Evolutionary conservation across 179 eudicot genomes (phyloP).

Genomic region (Pouteria campechiana): DNA sequence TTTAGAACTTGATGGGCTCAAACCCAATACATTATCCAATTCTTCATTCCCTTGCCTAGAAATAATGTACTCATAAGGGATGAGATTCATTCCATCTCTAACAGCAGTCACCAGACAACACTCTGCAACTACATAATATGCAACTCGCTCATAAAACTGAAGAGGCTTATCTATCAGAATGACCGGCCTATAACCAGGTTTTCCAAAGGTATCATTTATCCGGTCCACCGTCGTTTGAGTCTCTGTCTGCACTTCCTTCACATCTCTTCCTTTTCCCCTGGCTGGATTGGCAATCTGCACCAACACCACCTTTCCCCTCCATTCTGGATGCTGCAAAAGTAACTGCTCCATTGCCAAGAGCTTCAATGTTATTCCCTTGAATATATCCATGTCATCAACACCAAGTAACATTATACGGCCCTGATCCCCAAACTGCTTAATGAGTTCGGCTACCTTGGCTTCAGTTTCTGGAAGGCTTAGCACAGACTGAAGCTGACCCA

Average conservation of each 20-base stretch:
- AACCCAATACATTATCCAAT: conserved; percentile 40
- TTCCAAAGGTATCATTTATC: conserved; percentile 52
- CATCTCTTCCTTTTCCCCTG: conserved; percentile 81
- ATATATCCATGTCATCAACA: conserved; percentile 93
- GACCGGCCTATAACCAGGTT: conserved; percentile 59
- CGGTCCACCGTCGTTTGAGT: conserved; percentile 48
- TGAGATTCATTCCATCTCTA: conserved; percentile 92
- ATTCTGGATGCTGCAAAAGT: conserved; percentile 64
- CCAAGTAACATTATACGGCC: conserved; percentile 60
- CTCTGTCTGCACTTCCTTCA: conserved; percentile 63
- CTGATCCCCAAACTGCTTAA: conserved; percentile 37
- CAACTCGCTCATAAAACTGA: conserved; percentile 68
- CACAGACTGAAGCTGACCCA: conserved; percentile 71
- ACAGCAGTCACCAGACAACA: conserved; percentile 91
- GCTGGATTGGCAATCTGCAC: conserved; percentile 92
- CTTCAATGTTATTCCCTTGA: conserved; percentile 81
- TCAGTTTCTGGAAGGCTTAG: conserved; percentile 66
- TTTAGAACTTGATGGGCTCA: conserved; percentile 41
- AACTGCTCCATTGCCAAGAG: conserved; percentile 80
- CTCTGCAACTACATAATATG: conserved; percentile 80
- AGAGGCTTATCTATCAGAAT: conserved; percentile 57
- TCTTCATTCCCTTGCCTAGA: conserved; percentile 68
- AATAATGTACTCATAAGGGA: conserved; percentile 81
- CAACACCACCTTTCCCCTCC: conserved; percentile 61
- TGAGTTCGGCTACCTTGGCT: conserved; percentile 40